A percentile compares a stretch with the other conserved stretches of the same genome.
These are phyloP conservation scores for Aspergillus heteromorphus DNA, from an alignment of 495 filamentous ascomycete genomes.

Conservation along the genomic window DNA sequence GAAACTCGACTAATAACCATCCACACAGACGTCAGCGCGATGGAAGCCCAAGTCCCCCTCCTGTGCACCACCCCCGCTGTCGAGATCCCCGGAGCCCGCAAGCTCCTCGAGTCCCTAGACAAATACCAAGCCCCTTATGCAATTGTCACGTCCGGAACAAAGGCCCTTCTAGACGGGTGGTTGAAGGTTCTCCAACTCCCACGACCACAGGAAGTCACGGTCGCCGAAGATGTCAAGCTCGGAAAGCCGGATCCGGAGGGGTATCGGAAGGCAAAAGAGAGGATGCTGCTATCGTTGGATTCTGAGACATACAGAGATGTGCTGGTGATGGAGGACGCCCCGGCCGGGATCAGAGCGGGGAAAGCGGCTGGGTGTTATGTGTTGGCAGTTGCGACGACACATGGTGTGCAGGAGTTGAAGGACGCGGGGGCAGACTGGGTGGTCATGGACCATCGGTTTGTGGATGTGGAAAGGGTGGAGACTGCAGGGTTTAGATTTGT, in stretches of 20 bases:
- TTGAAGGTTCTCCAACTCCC: constrained; percentile 64
- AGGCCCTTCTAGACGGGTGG: constrained; percentile 69
- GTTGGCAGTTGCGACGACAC: constrained; percentile 68
- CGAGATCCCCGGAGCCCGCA: constrained; percentile 60
- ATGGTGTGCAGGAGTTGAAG: constrained; percentile 57
- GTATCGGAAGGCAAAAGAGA: constrained; percentile 43
- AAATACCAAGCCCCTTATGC: constrained; percentile 66
- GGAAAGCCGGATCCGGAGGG: constrained; percentile 74
- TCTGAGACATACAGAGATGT: constrained; percentile 28
- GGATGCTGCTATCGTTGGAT: not conserved
- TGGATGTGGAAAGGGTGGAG: not conserved
- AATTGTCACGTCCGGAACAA: constrained; percentile 65
- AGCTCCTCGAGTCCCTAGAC: constrained; percentile 45
- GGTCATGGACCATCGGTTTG: not conserved
- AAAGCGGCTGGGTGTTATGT: constrained; percentile 77
- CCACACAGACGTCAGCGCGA: constrained; percentile 57
- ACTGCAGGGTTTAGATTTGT: not conserved
- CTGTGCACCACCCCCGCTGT: constrained; percentile 60
- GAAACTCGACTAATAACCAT: not conserved
- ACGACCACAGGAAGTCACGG: constrained; percentile 50
- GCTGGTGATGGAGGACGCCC: constrained; percentile 78
- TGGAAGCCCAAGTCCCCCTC: constrained; percentile 63
- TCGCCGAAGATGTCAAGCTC: constrained; percentile 69
- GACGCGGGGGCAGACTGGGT: constrained; percentile 72
- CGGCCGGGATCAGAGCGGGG: constrained; percentile 70